These are phyloP conservation scores for Metarhizium sp. DNA, from an alignment of 2,329 filamentous ascomycete genomes.

Conservation along the genomic window DNA sequence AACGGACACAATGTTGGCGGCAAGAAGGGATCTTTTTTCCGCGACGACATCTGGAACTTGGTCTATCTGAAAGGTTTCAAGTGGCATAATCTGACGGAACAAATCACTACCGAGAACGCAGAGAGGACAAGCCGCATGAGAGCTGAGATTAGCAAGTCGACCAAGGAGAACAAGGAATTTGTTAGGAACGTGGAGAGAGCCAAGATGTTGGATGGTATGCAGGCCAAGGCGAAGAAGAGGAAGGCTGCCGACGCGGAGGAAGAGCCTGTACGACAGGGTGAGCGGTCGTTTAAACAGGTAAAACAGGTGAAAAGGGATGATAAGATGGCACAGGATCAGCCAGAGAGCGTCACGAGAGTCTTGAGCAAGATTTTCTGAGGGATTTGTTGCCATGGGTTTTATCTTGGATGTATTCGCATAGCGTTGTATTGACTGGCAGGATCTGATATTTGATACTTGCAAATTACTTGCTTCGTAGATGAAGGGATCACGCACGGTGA, in stretches of 20 bases:
- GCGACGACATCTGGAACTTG: constrained; percentile 80
- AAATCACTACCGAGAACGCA: constrained; percentile 74
- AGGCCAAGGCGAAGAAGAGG: constrained; percentile 42
- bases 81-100: constrained; percentile 66
- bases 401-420: neutral
- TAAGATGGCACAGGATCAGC: constrained; percentile 33
- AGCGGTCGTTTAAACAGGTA: constrained; percentile 57
- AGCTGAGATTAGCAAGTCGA: constrained; percentile 66
- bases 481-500: neutral
- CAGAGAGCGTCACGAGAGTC: constrained; percentile 49
- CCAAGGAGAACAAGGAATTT: constrained; percentile 74
- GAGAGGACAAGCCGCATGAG: constrained; percentile 67
- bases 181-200: constrained; percentile 69
- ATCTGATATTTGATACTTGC: neutral
- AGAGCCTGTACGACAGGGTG: constrained; percentile 13
- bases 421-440: neutral
- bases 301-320: constrained; percentile 44
- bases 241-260: constrained; percentile 18
- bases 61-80: constrained; percentile 78
- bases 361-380: constrained; percentile 54
- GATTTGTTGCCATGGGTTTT: constrained; percentile 1
- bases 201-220: constrained; percentile 71
- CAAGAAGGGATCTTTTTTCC: constrained; percentile 75
- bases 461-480: neutral
- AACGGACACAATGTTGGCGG: constrained; percentile 74